Evolutionary conservation across 2,329 filamentous ascomycete genomes (phyloP).

Genomic region (Pyrenochaeta sp.): DNA sequence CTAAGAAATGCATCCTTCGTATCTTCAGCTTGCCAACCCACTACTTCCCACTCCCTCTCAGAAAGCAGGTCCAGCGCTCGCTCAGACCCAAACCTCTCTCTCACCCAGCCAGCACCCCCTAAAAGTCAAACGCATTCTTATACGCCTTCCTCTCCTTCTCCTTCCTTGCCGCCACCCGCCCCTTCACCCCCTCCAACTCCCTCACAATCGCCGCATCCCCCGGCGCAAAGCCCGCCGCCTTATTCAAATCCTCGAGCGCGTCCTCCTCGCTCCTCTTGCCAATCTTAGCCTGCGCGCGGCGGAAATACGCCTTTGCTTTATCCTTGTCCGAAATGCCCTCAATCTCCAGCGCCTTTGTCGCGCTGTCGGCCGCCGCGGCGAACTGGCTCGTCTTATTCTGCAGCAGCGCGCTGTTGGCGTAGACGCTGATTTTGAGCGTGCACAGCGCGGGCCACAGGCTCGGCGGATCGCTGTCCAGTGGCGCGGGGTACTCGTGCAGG

Average conservation of each 20-base stretch:
- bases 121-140: conserved; percentile 82
- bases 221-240: conserved; percentile 61
- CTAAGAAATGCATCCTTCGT: too few species aligned
- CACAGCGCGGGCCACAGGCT: conserved; percentile 72
- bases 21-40: too few species aligned
- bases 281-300: conserved; percentile 77
- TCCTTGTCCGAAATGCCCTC: conserved; percentile 72
- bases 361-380: conserved; percentile 73
- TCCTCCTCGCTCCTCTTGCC: conserved; percentile 84
- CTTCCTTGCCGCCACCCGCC: conserved; percentile 72
- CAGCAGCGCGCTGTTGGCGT: conserved; percentile 87
- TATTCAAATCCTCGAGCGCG: conserved; percentile 61
- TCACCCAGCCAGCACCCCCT: too few species aligned
- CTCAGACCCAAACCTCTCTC: too few species aligned
- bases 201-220: conserved; percentile 75
- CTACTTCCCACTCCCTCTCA: too few species aligned
- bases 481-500: conserved; percentile 81
- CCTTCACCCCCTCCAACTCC: conserved; percentile 81
- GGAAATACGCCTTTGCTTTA: conserved; percentile 87
- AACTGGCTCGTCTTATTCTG: conserved; percentile 80
- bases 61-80: too few species aligned
- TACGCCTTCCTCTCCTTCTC: conserved; percentile 93
- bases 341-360: conserved; percentile 75
- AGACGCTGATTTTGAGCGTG: conserved; percentile 80
- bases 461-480: conserved; percentile 71